Base-by-base conservation (phyloP, 1,284 basidiomycete species). In the Cryptococcus deneoformans region DNA sequence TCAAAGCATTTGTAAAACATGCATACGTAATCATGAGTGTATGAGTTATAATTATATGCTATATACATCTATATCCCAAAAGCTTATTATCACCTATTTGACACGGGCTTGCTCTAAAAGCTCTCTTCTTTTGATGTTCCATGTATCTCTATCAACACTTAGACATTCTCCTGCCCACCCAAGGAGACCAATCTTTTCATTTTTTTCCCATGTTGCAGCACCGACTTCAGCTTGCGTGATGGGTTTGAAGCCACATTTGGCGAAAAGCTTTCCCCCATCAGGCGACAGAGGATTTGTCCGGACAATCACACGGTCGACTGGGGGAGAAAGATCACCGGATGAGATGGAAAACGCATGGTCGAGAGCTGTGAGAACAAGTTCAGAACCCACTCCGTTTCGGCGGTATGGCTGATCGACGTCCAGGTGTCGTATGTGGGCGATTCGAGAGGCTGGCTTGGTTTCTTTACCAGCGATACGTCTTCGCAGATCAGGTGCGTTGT, bases 401-500 rank as follows among this genome's bases (percentile, higher is more conserved):
- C 87, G 82, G 68, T 84, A 88, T 6, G 78, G 80, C 56, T 86
- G 84, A 52, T 88, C 85, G 43, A 89, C 83, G 65, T 84, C 86
- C 69, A 90, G 85, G 71, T 91, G 90, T 35, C 88, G 84, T 60
- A 92, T 85, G n/a, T 82, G 79, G 8, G 85, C 87, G 12, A 80
- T 79, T 35, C 73, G 67, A 9, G 82, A 46, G 77, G 77, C 38
- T 69, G 76, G 4, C 38, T 20, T 12, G 50, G 24, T 36, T 29
- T 34, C 29, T 24, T 46, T 5, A 14, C 46, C 14, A 11, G 39
- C 16, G 16, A 20, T 9, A 44, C 36, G 36, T 37, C 48, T 43
- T 40, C 49, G 6, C 12, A 43, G 46, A 11, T 43, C 44, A 42
- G 24, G 14, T 51, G 5, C 16, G 4, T 48, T 42, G 10, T 20